A percentile compares a stretch with the other conserved stretches of the same genome.
These are phyloP conservation scores for Plectosphaerella plurivora DNA, from an alignment of 2,329 filamentous ascomycete genomes.

Conservation along the genomic window DNA sequence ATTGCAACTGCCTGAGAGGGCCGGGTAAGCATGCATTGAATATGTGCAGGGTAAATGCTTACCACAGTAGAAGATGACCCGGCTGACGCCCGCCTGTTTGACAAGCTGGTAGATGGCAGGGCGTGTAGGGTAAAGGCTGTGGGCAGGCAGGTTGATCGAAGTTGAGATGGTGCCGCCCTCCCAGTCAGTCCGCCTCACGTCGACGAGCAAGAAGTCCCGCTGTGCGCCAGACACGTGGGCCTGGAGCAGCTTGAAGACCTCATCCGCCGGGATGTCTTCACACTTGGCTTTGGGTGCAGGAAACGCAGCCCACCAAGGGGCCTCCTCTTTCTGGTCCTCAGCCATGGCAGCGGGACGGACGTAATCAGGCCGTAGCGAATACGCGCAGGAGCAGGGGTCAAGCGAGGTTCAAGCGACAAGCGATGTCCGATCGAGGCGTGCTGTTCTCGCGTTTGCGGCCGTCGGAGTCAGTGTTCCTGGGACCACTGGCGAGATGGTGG, in stretches of 20 bases:
- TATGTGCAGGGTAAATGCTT: conserved; percentile 7
- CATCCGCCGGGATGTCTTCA: conserved; percentile 29
- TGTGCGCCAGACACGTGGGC: conserved; percentile 21
- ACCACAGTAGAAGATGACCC: conserved; percentile 54
- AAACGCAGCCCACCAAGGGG: conserved; percentile 35
- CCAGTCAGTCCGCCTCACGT: conserved; percentile 50
- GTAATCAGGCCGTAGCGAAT: too few species aligned
- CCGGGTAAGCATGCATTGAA: neutral
- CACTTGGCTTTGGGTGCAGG: conserved; percentile 35
- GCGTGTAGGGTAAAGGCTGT: conserved; percentile 47
- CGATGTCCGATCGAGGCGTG: too few species aligned
- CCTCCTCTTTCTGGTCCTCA: neutral
- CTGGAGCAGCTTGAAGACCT: conserved; percentile 36
- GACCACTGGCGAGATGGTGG: too few species aligned
- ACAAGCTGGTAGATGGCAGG: conserved; percentile 43
- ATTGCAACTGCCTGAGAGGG: conserved; percentile 39
- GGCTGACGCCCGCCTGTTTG: conserved; percentile 41
- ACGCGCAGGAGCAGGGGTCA: too few species aligned
- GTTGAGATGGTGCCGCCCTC: conserved; percentile 55
- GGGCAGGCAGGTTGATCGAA: conserved; percentile 54
- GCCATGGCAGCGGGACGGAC: neutral
- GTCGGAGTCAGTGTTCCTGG: too few species aligned
- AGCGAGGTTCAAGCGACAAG: too few species aligned
- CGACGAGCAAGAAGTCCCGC: conserved; percentile 41
- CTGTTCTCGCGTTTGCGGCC: too few species aligned